Conservation (phyloP, 257 asterid species). For the Solanum chiquidenum region DNA sequence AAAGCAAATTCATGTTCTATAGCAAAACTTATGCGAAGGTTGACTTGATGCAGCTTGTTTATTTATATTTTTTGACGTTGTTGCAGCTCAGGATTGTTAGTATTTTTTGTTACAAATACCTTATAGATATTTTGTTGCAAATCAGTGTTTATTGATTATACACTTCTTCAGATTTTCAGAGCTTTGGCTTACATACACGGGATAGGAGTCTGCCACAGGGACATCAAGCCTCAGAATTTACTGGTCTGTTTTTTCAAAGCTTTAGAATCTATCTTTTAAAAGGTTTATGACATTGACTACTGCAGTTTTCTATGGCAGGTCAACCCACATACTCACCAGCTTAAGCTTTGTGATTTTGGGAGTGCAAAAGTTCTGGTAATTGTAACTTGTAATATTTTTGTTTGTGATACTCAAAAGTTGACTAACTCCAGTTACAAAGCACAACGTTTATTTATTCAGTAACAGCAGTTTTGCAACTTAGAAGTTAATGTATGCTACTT, state of each 20-base stretch:
- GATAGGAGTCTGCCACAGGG: conserved; percentile 61
- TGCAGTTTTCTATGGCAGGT: conserved; percentile 25
- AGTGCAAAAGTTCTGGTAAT: conserved; percentile 69
- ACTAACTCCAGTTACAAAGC: not conserved
- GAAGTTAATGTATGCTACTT: not conserved
- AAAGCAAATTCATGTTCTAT: not conserved
- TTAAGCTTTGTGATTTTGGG: conserved; percentile 70
- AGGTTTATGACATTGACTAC: not conserved
- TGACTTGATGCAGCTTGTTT: not conserved
- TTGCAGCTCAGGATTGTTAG: not conserved
- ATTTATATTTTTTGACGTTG: not conserved
- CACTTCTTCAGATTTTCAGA: conserved; percentile 45
- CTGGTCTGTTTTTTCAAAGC: conserved; percentile 26
- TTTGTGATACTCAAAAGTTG: not conserved
- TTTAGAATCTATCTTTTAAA: not conserved
- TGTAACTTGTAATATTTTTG: not conserved
- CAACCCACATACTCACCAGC: conserved; percentile 59
- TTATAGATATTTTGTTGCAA: not conserved
- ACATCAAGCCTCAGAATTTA: conserved; percentile 62
- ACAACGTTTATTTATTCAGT: not conserved
- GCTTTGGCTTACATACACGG: conserved; percentile 55
- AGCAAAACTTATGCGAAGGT: not conserved
- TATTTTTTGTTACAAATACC: not conserved
- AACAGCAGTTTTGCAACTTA: not conserved
- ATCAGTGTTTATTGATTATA: not conserved